Evolutionary conservation across 495 filamentous ascomycete genomes (phyloP).

Genomic region (Xylaria flabelliformis): DNA sequence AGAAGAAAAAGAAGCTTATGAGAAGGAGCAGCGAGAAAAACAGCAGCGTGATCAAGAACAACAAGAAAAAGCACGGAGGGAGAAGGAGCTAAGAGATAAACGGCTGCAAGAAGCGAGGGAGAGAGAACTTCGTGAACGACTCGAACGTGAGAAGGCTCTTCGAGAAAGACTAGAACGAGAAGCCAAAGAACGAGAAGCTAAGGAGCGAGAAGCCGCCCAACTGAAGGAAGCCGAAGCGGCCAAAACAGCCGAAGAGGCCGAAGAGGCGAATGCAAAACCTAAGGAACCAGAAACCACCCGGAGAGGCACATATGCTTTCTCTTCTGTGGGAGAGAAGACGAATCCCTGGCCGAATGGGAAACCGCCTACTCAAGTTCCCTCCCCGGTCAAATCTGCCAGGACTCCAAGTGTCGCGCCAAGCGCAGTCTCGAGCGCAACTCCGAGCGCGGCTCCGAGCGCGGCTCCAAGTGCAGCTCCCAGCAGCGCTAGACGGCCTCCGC

Average conservation of each 20-base stretch:
- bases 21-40: conserved; percentile 42
- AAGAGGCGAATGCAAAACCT: conserved; percentile 39
- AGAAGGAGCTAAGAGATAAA: conserved; percentile 46
- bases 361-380: conserved; percentile 43
- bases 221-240: conserved; percentile 38
- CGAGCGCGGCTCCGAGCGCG: conserved; percentile 52
- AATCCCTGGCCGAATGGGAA: conserved; percentile 62
- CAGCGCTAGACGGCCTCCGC: conserved; percentile 57
- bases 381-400: conserved; percentile 31
- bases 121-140: conserved; percentile 47
- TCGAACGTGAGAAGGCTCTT: conserved; percentile 46
- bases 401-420: conserved; percentile 35
- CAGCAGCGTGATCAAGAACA: conserved; percentile 43
- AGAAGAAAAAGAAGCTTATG: conserved; percentile 47
- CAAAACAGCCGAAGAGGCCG: conserved; percentile 37
- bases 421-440: conserved; percentile 43
- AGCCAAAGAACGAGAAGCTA: conserved; percentile 51
- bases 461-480: conserved; percentile 44
- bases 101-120: conserved; percentile 41
- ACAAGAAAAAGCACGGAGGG: conserved; percentile 41
- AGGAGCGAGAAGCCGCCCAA: conserved; percentile 42
- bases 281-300: conserved; percentile 39
- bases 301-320: conserved; percentile 56
- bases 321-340: conserved; percentile 61
- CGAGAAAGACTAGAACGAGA: conserved; percentile 51